Evolutionary conservation across 2,329 filamentous ascomycete species (phyloP).

Genomic region (Aquanectria penicillioides): DNA sequence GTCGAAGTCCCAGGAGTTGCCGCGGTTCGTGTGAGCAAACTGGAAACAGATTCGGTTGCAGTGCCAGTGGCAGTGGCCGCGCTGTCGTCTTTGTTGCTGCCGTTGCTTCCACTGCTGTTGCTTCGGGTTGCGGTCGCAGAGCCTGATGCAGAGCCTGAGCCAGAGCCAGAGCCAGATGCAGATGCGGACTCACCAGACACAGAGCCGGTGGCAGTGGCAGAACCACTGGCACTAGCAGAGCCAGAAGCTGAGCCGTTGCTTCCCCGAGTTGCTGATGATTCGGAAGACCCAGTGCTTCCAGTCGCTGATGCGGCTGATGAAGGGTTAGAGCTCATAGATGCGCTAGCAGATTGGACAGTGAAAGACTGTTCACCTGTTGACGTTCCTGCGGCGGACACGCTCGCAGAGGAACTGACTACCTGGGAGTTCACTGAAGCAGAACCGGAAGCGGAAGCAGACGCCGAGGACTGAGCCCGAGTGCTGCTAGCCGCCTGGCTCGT

Average conservation of each 20-base stretch:
- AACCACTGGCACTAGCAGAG: neutral
- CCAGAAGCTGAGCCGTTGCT: neutral
- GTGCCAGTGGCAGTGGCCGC: neutral
- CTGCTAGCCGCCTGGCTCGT: neutral
- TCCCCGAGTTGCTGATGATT: neutral
- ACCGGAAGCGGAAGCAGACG: no score
- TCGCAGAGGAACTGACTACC: no score
- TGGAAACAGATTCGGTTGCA: neutral
- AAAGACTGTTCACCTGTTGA: no score
- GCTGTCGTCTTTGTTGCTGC: neutral
- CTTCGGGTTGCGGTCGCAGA: neutral
- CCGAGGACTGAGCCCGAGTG: no score
- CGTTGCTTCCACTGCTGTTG: neutral
- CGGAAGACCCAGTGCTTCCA: neutral
- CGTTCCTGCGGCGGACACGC: no score
- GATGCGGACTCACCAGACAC: neutral
- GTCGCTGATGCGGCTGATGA: neutral
- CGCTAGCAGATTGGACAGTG: neutral
- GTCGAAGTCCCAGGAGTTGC: constrained; percentile 17
- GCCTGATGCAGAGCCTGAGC: neutral
- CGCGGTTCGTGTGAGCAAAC: constrained; percentile 36
- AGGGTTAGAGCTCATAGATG: no score
- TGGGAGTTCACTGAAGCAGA: no score
- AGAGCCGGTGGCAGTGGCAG: neutral
- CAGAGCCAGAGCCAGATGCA: neutral